phyloP scores from a whole-genome alignment of 768 basidiomycete genomes.

The Boletus sp. region DNA sequence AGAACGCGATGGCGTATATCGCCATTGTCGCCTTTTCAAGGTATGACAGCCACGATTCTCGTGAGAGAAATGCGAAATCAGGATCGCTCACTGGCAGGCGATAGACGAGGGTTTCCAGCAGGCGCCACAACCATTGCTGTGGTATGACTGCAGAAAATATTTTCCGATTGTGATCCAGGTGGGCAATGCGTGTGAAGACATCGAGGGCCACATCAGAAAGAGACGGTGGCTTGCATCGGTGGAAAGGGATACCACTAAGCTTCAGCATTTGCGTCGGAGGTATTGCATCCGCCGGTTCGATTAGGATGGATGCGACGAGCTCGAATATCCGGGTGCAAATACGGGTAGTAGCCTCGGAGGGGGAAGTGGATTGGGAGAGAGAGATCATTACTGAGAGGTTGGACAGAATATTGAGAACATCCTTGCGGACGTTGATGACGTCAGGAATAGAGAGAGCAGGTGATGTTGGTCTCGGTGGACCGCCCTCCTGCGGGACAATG shows the following conservation, averaged over 20 bases:
- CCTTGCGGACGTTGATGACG: constrained; percentile 69
- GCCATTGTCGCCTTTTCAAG: constrained; percentile 75
- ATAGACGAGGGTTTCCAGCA: constrained; percentile 72
- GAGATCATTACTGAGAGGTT: constrained; percentile 54
- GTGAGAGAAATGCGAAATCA: constrained; percentile 65
- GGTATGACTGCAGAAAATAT: constrained; percentile 63
- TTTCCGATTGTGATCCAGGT: constrained; percentile 75
- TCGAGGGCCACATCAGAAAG: constrained; percentile 79
- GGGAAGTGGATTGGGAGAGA: constrained; percentile 40
- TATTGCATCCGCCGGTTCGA: constrained; percentile 64
- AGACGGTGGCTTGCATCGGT: constrained; percentile 50
- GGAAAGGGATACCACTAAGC: constrained; percentile 42
- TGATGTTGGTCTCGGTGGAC: constrained; percentile 43
- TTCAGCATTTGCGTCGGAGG: constrained; percentile 61
- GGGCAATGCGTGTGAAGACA: constrained; percentile 74
- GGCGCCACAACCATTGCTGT: constrained; percentile 48
- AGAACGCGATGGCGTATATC: constrained; percentile 85
- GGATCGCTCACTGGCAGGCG: constrained; percentile 77
- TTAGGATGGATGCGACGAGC: constrained; percentile 69
- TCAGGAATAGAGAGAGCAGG: constrained; percentile 67
- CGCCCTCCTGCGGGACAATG: constrained; percentile 31
- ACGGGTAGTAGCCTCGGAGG: constrained; percentile 41
- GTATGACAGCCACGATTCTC: constrained; percentile 73
- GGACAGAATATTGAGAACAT: constrained; percentile 66
- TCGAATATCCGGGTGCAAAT: constrained; percentile 60